A percentile compares a stretch with the other conserved stretches of the same genome.
phyloP scores from a whole-genome alignment of 73 alveolate genomes.

The Paramecium primaurelia region DNA sequence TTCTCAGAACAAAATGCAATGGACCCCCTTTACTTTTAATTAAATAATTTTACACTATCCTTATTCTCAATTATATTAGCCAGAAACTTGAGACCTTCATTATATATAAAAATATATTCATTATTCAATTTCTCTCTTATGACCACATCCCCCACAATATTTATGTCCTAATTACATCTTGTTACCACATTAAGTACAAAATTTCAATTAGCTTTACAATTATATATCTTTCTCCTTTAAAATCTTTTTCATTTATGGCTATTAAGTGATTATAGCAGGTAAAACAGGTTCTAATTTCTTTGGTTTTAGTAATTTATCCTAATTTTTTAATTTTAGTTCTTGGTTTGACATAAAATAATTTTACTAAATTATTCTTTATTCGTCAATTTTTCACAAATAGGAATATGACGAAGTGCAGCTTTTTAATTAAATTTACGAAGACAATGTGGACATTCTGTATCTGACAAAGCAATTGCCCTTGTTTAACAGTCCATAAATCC shows the following conservation, averaged over 20 bases:
- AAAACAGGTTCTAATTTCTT: background rate
- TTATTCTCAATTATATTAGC: background rate
- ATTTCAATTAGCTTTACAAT: background rate
- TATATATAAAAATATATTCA: slow-evolving; percentile 1
- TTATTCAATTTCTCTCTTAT: slow-evolving; percentile 12
- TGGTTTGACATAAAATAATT: background rate
- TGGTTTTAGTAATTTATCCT: background rate
- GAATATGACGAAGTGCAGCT: slow-evolving; percentile 80
- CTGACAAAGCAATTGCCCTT: slow-evolving; percentile 22
- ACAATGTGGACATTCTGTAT: slow-evolving; percentile 55
- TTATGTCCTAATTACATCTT: background rate
- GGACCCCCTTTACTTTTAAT: background rate
- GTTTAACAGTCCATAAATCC: slow-evolving; percentile 30
- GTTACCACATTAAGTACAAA: slow-evolving; percentile 25
- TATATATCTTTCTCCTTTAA: background rate
- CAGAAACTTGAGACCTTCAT: background rate
- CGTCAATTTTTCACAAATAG: slow-evolving; percentile 65
- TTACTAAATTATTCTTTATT: slow-evolving; percentile 1
- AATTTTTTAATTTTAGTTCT: background rate
- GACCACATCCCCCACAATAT: slow-evolving; percentile 40
- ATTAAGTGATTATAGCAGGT: background rate
- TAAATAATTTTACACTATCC: background rate
- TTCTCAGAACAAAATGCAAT: background rate
- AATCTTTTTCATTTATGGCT: background rate
- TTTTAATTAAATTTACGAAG: slow-evolving; percentile 65